Conservation (phyloP, 2,329 filamentous ascomycete genomes). For the Nothomitra cinnamomea region DNA sequence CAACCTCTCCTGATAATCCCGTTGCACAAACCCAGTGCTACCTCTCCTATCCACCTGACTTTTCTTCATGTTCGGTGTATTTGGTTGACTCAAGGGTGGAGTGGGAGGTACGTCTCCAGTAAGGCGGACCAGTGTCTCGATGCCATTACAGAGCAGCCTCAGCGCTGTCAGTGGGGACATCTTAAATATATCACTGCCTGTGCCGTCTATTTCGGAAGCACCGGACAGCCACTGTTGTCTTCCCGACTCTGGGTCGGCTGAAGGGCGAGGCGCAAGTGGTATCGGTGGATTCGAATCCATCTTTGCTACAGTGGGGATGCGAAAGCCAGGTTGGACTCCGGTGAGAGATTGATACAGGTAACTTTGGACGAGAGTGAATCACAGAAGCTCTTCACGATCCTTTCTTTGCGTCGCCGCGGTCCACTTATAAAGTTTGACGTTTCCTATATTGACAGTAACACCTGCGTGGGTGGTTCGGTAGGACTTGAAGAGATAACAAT, state of each 20-base stretch:
- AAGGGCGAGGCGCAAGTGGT: conserved; percentile 1
- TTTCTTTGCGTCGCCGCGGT: too few relatives aligned
- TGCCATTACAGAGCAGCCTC: conserved; percentile 54
- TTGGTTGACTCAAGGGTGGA: conserved; percentile 47
- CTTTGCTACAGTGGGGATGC: too few relatives aligned
- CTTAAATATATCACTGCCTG: conserved; percentile 50
- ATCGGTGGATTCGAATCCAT: neutral
- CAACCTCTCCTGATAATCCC: conserved; percentile 15
- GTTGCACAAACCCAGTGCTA: neutral
- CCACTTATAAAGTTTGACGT: too few relatives aligned
- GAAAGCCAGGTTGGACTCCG: too few relatives aligned
- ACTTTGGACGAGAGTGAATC: too few relatives aligned
- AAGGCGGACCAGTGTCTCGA: conserved; percentile 33
- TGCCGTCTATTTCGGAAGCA: conserved; percentile 18
- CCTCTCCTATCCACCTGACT: conserved; percentile 31
- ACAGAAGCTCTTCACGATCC: too few relatives aligned
- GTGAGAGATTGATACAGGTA: too few relatives aligned
- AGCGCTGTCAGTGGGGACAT: conserved; percentile 59
- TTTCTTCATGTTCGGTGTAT: conserved; percentile 46
- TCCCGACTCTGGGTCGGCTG: neutral
- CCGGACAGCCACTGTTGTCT: neutral
- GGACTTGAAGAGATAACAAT: too few relatives aligned
- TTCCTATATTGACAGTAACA: too few relatives aligned
- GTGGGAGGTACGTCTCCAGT: conserved; percentile 59
- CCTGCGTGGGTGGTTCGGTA: too few relatives aligned